Evolutionary conservation across 2,329 filamentous ascomycete species (phyloP).

Genomic region (Fusarium sp.): DNA sequence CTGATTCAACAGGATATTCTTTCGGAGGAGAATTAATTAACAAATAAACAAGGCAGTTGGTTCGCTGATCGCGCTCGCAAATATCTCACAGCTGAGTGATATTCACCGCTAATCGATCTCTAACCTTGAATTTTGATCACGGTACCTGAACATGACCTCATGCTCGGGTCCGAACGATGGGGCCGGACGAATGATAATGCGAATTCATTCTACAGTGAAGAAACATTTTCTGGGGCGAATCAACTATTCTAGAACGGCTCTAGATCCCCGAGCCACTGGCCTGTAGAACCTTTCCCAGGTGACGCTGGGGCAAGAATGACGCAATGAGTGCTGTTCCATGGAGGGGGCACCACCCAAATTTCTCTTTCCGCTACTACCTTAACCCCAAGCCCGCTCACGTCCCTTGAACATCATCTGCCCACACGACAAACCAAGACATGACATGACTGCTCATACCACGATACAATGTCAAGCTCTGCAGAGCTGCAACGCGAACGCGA

Average conservation of each 20-base stretch:
- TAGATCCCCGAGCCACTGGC: constrained; percentile 1
- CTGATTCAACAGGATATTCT: neutral
- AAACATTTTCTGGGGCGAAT: constrained; percentile 2
- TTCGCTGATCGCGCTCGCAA: constrained; percentile 8
- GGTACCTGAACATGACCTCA: constrained; percentile 21
- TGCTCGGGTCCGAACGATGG: constrained; percentile 1
- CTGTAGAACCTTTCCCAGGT: constrained; percentile 4
- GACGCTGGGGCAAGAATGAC: constrained; percentile 34
- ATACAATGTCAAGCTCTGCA: constrained; percentile 44
- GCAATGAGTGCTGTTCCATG: constrained; percentile 12
- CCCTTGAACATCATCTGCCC: neutral
- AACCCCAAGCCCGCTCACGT: neutral
- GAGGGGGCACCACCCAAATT: constrained; percentile 19
- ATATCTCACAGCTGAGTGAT: constrained; percentile 1
- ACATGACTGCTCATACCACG: constrained; percentile 11
- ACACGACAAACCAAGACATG: constrained; percentile 23
- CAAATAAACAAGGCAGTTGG: neutral
- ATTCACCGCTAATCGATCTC: constrained; percentile 17
- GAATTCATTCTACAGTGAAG: neutral
- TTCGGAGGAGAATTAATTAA: neutral
- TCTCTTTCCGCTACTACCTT: constrained; percentile 5
- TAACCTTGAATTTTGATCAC: constrained; percentile 11
- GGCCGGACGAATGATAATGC: neutral
- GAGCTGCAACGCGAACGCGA: constrained; percentile 51
- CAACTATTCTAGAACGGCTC: constrained; percentile 23